Base-by-base conservation (phyloP, 108 stramenopile species). In the Bacterosira constricta region DNA sequence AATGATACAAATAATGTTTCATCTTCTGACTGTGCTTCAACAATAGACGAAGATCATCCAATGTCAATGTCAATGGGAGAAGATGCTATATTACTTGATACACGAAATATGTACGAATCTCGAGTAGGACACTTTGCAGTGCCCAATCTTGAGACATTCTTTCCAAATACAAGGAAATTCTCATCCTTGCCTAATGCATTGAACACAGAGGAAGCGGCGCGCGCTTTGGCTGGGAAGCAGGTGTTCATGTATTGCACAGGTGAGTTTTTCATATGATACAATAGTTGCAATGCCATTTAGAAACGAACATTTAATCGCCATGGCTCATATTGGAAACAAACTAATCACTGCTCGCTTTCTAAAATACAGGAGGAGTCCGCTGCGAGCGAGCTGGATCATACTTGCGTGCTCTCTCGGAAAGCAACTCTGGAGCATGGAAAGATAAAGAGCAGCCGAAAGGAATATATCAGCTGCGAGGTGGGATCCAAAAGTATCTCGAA, bases 91-190 rank as follows among this genome's bases (percentile, higher is more conserved):
- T 51, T 94, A 4, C 49, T 94, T 26, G 93, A 94, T 63, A 83
- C 89, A 27, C 79, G 93, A 18, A 94, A 91, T 66, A 77, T 90
- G 0, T 94, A 91, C 55, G 93, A 94, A 71, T 75, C 73, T 2
- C 71, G 80, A 15, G 85, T 94, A 8, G 93, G 93, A 0, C 81
- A 85, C 66, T 91, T 94, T 69, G 68, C 58, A 0, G 85, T 77
- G 4, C 86, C 86, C 0, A 85, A 89, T 8, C 49, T 94, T 0
- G 47, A 82, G 4, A 90, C 90, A 9, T 34, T 79, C 27, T 71
- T 79, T 46, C 75, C 80, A 1, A 94, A 94, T 54, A 94, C 93
- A 15, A 77, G 93, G 41, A 90, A 94, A 52, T 94, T 88, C 71
- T 86, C 88, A n/a, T 84, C 87, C n/a, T 32, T 94, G 57, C 88